These are phyloP conservation scores for Coccomyxa sp. DNA, from an alignment of 139 green algal genomes.

Conservation along the genomic window DNA sequence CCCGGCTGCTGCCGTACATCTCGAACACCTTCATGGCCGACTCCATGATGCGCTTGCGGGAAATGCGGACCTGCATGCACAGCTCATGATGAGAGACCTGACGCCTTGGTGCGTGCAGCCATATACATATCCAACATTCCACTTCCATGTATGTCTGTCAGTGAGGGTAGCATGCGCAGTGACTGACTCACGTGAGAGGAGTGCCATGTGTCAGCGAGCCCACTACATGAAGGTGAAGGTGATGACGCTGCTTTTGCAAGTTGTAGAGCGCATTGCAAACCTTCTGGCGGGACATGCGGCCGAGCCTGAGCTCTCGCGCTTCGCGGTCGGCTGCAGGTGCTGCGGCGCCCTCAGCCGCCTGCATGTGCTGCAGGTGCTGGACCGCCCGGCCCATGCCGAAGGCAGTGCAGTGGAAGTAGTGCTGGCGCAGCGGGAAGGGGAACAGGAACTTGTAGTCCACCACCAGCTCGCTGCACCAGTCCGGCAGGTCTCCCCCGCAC, in stretches of 20 bases:
- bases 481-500: slow-evolving; percentile 76
- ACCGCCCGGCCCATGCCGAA: slow-evolving; percentile 86
- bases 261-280: slow-evolving; percentile 17
- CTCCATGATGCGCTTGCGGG: slow-evolving; percentile 81
- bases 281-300: slow-evolving; percentile 86
- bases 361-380: slow-evolving; percentile 76
- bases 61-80: slow-evolving; percentile 59
- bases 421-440: slow-evolving; percentile 78
- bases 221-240: no score
- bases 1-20: slow-evolving; percentile 51
- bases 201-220: no score
- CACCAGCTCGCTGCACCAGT: slow-evolving; percentile 74
- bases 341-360: slow-evolving; percentile 53
- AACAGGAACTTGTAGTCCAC: slow-evolving; percentile 76
- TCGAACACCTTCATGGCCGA: slow-evolving; percentile 80
- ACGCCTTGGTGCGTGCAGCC: no score
- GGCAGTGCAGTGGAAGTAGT: slow-evolving; percentile 87
- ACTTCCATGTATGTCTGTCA: no score
- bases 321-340: slow-evolving; percentile 32
- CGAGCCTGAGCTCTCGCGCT: slow-evolving; percentile 62
- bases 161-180: no score
- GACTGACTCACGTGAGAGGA: no score
- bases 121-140: no score
- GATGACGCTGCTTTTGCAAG: no score
- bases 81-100: background rate